Conservation (phyloP, 2,329 filamentous ascomycete species). For the Biscogniauxia mediterranea region DNA sequence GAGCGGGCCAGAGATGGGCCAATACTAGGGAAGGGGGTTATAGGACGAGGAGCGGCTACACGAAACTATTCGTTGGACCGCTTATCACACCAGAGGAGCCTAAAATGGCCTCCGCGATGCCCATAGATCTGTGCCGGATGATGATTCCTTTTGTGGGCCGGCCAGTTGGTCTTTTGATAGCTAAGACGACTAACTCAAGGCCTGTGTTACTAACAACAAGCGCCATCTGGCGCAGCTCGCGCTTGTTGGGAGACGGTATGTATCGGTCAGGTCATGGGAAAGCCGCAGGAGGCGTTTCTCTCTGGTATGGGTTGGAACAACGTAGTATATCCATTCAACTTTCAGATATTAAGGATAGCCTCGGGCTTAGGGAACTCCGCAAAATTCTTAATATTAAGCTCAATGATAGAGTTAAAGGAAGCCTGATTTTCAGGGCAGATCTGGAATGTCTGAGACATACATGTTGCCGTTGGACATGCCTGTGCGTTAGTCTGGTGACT, state of each 20-base stretch:
- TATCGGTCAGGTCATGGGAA: neutral
- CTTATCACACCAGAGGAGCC: constrained; percentile 15
- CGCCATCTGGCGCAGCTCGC: constrained; percentile 15
- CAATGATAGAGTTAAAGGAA: constrained; percentile 5
- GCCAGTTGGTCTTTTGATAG: constrained; percentile 9
- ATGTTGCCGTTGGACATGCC: constrained; percentile 11
- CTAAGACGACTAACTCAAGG: constrained; percentile 9
- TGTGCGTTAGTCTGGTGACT: constrained; percentile 3
- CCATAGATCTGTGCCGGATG: neutral
- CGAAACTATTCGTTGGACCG: constrained; percentile 13
- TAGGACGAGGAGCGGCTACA: constrained; percentile 5
- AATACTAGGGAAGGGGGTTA: constrained; percentile 9
- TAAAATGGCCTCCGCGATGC: constrained; percentile 7
- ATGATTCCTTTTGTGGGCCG: neutral
- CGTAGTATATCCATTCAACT: neutral
- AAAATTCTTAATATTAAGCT: constrained; percentile 3
- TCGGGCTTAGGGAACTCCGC: neutral
- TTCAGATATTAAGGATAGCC: neutral
- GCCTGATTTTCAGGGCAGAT: constrained; percentile 14
- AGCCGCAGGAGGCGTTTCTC: neutral
- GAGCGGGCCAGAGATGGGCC: constrained; percentile 8
- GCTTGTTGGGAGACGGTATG: constrained; percentile 20
- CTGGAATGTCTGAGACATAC: constrained; percentile 26
- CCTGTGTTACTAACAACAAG: constrained; percentile 15
- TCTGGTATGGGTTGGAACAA: neutral